Conservation (phyloP, 768 basidiomycete species). For the Tylopilus sp. region DNA sequence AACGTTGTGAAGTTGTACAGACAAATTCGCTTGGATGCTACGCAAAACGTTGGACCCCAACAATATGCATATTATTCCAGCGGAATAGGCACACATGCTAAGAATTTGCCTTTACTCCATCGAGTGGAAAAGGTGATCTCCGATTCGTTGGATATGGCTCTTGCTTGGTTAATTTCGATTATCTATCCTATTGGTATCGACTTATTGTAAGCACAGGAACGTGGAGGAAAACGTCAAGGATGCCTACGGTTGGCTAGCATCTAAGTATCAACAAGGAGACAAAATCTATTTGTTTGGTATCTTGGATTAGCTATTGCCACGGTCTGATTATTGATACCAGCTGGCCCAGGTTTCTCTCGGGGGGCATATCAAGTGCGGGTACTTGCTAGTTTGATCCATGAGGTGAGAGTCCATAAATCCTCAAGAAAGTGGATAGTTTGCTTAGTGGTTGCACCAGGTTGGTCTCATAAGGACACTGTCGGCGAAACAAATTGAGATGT, state of each 20-base stretch:
- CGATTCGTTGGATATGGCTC: not conserved
- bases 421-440: no score
- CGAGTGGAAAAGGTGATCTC: not conserved
- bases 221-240: constrained; percentile 32
- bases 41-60: not conserved
- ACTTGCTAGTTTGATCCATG: not conserved
- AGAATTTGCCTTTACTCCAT: not conserved
- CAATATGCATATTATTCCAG: not conserved
- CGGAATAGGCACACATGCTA: not conserved
- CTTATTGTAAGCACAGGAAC: constrained; percentile 33
- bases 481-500: not conserved
- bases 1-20: not conserved
- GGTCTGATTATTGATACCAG: no score
- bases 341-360: not conserved
- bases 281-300: not conserved
- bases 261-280: constrained; percentile 29
- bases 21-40: not conserved
- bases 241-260: constrained; percentile 32
- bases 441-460: not conserved
- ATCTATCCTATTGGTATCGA: no score
- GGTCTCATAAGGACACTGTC: not conserved
- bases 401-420: not conserved
- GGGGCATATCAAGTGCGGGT: not conserved
- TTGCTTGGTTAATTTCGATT: not conserved
- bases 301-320: not conserved